Percentiles rank a stretch among this genome's conserved stretches.
These are phyloP conservation scores for Puccinia hordei DNA, from an alignment of 1,284 basidiomycete species.

Conservation along the genomic window DNA sequence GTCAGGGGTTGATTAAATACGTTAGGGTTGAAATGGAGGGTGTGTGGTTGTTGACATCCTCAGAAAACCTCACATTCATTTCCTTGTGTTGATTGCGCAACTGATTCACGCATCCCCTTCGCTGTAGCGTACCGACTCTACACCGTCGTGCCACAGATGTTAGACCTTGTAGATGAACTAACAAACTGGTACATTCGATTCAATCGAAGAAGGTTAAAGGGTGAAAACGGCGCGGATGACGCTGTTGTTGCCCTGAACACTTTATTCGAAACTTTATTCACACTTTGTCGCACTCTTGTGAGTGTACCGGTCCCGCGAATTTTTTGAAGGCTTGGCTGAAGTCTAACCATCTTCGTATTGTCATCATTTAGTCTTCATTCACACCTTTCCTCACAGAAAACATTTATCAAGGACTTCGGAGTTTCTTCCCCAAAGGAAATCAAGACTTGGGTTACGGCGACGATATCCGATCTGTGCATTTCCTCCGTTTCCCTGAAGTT, in stretches of 20 bases:
- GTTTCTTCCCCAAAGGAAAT: constrained; percentile 69
- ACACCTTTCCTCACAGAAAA: constrained; percentile 98
- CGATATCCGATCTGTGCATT: constrained; percentile 91
- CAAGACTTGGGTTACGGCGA: constrained; percentile 64
- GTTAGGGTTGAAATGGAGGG: constrained; percentile 91
- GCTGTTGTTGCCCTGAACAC: constrained; percentile 89
- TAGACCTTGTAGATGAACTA: constrained; percentile 90
- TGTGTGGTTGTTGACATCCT: constrained; percentile 53
- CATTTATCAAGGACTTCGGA: constrained; percentile 85
- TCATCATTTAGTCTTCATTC: constrained; percentile 77
- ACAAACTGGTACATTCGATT: constrained; percentile 99
- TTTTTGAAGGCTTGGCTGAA: not conserved
- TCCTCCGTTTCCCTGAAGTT: constrained; percentile 88
- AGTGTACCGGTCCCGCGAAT: constrained; percentile 54
- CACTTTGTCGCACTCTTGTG: constrained; percentile 90
- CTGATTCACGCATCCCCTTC: not conserved
- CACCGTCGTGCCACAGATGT: constrained; percentile 90
- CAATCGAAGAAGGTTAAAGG: constrained; percentile 93
- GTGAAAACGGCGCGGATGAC: constrained; percentile 87
- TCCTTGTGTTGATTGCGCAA: not conserved
- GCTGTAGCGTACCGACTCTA: constrained; percentile 82
- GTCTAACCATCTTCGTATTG: constrained; percentile 8
- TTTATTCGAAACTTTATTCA: constrained; percentile 91
- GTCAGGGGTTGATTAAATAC: constrained; percentile 90
- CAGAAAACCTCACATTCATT: not conserved